These are phyloP conservation scores for Colletotrichum orbiculare DNA, from an alignment of 2,329 filamentous ascomycete genomes.

Conservation along the genomic window DNA sequence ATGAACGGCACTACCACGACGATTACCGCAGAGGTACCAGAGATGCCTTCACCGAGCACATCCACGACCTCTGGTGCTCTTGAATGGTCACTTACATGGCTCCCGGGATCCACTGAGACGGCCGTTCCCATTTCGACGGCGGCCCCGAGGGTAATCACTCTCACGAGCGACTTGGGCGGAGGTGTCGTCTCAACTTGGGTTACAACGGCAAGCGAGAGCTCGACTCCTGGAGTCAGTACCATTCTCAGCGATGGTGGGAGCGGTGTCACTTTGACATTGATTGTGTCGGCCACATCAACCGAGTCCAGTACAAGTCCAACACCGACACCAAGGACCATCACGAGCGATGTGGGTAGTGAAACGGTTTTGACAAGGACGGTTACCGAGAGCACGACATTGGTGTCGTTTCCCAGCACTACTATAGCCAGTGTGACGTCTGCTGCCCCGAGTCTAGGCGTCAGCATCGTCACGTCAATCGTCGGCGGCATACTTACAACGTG, in stretches of 20 bases:
- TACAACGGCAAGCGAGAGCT: not conserved
- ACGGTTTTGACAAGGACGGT: constrained; percentile 9
- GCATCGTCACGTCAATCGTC: not conserved
- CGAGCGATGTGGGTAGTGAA: not conserved
- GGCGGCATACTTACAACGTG: not conserved
- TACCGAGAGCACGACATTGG: not conserved
- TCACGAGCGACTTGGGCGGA: constrained; percentile 5
- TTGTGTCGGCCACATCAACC: too few species aligned
- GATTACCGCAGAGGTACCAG: constrained; percentile 1
- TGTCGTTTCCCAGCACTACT: constrained; percentile 1
- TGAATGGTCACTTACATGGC: not conserved
- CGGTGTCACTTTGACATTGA: not conserved
- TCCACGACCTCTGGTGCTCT: not conserved
- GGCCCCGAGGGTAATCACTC: not conserved
- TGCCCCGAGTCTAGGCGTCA: not conserved
- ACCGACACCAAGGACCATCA: not conserved
- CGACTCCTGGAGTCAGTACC: not conserved
- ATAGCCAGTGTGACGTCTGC: not conserved
- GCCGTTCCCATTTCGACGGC: not conserved
- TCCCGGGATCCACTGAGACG: not conserved
- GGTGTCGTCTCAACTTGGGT: constrained; percentile 2
- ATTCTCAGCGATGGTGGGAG: not conserved
- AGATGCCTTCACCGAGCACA: not conserved
- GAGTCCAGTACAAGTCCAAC: not conserved
- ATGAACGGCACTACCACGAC: constrained; percentile 1